A percentile compares a stretch with the other conserved stretches of the same genome.
These are phyloP conservation scores for Acmispon strigosus DNA, from an alignment of 306 rosid species.

Conservation along the genomic window DNA sequence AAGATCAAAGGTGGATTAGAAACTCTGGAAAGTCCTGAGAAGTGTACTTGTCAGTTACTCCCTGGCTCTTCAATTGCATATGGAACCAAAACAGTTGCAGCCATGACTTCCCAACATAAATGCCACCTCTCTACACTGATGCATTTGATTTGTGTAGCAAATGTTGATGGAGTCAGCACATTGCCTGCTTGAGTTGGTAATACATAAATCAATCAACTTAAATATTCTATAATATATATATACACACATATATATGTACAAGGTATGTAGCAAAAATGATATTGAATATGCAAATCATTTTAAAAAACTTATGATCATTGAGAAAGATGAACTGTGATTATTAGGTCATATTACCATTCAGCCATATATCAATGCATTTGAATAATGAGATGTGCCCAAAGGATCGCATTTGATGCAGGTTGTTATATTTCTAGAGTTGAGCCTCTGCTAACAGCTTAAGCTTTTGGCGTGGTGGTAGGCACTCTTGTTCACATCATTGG, in stretches of 20 bases:
- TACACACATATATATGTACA: background rate
- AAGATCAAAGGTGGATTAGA: slow-evolving; percentile 23
- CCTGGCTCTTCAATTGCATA: slow-evolving; percentile 17
- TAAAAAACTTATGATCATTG: background rate
- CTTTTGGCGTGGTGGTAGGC: too few relatives aligned
- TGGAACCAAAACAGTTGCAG: slow-evolving; percentile 24
- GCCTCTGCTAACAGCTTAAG: too few relatives aligned
- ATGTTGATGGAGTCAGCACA: slow-evolving; percentile 35
- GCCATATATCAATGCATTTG: background rate
- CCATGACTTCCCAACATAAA: slow-evolving; percentile 14
- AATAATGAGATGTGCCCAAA: background rate
- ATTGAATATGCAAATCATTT: background rate
- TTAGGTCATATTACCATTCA: background rate
- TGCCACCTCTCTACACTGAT: slow-evolving; percentile 23
- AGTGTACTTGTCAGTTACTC: slow-evolving; percentile 13
- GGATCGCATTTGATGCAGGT: too few relatives aligned
- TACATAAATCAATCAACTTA: slow-evolving; percentile 20
- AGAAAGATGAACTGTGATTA: background rate
- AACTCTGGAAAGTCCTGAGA: slow-evolving; percentile 25
- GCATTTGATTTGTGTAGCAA: slow-evolving; percentile 3
- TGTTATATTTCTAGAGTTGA: too few relatives aligned
- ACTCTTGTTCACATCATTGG: too few relatives aligned
- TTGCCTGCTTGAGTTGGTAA: slow-evolving; percentile 24
- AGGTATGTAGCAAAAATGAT: background rate
- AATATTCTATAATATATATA: background rate